phyloP scores from a whole-genome alignment of 495 filamentous ascomycete species.

The Amniculicola lignicola region DNA sequence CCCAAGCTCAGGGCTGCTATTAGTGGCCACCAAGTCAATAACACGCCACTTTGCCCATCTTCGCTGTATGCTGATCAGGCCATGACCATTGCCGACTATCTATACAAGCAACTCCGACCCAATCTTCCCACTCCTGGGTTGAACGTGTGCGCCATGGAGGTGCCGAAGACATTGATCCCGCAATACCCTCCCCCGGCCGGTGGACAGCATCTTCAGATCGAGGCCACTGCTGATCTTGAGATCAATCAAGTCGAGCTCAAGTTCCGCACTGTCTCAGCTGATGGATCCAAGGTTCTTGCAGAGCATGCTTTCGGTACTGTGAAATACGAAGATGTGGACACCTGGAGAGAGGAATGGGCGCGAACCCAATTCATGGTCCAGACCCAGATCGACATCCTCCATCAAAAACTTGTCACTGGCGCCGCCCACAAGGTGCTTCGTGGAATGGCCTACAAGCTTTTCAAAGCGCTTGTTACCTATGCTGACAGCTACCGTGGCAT shows the following conservation, averaged over 20 bases:
- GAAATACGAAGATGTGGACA: slow-evolving; percentile 42
- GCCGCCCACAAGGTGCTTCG: slow-evolving; percentile 47
- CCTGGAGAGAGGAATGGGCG: slow-evolving; percentile 43
- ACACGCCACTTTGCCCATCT: slow-evolving; percentile 44
- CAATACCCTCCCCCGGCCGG: slow-evolving; percentile 40
- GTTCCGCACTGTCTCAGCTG: slow-evolving; percentile 42
- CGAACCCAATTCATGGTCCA: slow-evolving; percentile 46
- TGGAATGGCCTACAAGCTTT: slow-evolving; percentile 51
- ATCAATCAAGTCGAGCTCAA: slow-evolving; percentile 37
- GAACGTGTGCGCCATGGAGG: slow-evolving; percentile 46
- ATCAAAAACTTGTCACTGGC: slow-evolving; percentile 42
- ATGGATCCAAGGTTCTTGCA: slow-evolving; percentile 38
- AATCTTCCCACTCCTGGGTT: slow-evolving; percentile 37
- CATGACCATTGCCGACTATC: slow-evolving; percentile 48
- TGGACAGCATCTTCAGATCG: slow-evolving; percentile 44
- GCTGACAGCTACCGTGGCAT: slow-evolving; percentile 43
- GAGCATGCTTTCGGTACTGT: slow-evolving; percentile 43
- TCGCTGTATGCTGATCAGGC: slow-evolving; percentile 53
- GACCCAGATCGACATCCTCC: slow-evolving; percentile 44
- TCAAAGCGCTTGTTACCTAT: slow-evolving; percentile 47
- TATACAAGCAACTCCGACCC: slow-evolving; percentile 46
- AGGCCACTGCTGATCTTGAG: slow-evolving; percentile 45
- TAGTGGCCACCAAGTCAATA: slow-evolving; percentile 46
- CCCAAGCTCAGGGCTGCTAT: slow-evolving; percentile 42
- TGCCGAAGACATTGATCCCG: slow-evolving; percentile 43